Evolutionary conservation across 2,329 filamentous ascomycete genomes (phyloP), one percentile per base, ranked within the genome.

Genomic region (Venturiaceae sp.): DNA sequence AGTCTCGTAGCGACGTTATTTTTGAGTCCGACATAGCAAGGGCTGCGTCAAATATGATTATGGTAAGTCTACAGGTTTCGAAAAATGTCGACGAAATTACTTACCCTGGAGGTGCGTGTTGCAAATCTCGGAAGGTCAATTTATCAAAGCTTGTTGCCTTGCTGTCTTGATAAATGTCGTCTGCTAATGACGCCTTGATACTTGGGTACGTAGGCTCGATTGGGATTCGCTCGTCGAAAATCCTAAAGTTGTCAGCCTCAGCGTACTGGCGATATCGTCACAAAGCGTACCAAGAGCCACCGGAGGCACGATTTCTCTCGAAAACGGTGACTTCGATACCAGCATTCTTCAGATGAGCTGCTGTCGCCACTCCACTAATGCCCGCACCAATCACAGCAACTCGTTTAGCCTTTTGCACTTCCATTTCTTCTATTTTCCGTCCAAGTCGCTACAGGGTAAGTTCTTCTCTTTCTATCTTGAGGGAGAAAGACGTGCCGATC

Each of bases 1-100:
- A 81, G 66, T 4, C 73, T 71, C 2, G 79, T 81, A 5, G 74
- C 72, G 16, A 82, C 77, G 60, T 82, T 83, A 63, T 81, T 83
- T 57, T 70, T 76, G 7, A 83, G 66, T 8, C 77, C 77, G 16
- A 74, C 66, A 61, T 82, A 82, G 60, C 78, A 81, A 8, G 80
- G 78, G 1, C 77, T 80, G 52, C n/a, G n/a, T n/a, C n/a, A n/a
- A n/a, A n/a, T n/a, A n/a, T n/a, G n/a, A n/a, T n/a, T n/a, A n/a
- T n/a, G 11, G 3, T 8, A 23, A 53, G 52, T 1, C 58, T 63
- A 41, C 61, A 60, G 30, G 52, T 58, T 16, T 3, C 59, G 57
- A 62, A 46, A 32, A 52, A 1, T 23, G 11, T 3, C 14, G 6
- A 32, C 26, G 32, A 36, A 13, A 14, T 14, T 5, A 54, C 60